Conservation (phyloP, 192 early-diverging fungal species). For the Glomus cerebriforme region DNA sequence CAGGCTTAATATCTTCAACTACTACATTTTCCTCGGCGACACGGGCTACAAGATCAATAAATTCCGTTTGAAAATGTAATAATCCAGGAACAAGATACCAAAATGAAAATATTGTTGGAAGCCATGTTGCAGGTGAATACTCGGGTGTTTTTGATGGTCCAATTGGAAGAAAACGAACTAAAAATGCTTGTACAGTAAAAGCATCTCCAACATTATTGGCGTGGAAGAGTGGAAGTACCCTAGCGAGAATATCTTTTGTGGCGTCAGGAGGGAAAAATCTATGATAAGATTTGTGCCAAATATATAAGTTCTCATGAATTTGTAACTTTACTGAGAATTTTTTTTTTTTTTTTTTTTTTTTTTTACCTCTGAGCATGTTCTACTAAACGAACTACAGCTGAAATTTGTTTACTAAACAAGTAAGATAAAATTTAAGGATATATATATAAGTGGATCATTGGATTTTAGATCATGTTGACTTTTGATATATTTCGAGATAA, state of each 20-base stretch:
- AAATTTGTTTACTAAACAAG: conserved; percentile 51
- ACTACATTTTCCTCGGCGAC: conserved; percentile 60
- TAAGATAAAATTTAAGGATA: not conserved
- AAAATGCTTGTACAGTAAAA: conserved; percentile 56
- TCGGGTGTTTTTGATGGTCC: conserved; percentile 62
- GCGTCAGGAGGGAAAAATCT: conserved; percentile 73
- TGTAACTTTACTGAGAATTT: conserved; percentile 36
- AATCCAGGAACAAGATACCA: conserved; percentile 74
- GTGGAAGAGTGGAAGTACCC: conserved; percentile 74
- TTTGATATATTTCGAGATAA: not conserved
- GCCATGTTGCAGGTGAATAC: conserved; percentile 59
- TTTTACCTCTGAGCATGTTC: conserved; percentile 54
- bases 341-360: conserved; percentile 34
- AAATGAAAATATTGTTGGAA: conserved; percentile 82
- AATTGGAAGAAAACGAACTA: conserved; percentile 75
- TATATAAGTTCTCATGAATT: not conserved
- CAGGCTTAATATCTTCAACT: conserved; percentile 33
- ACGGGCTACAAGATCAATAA: conserved; percentile 70
- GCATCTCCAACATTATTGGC: conserved; percentile 66
- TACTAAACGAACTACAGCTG: conserved; percentile 48
- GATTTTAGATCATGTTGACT: not conserved
- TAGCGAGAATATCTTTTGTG: conserved; percentile 71
- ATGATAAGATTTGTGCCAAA: not conserved
- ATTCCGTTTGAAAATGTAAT: conserved; percentile 64
- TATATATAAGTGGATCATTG: conserved; percentile 8